These are phyloP conservation scores for Tulasnella sp. DNA, from an alignment of 768 basidiomycete genomes.

Conservation along the genomic window DNA sequence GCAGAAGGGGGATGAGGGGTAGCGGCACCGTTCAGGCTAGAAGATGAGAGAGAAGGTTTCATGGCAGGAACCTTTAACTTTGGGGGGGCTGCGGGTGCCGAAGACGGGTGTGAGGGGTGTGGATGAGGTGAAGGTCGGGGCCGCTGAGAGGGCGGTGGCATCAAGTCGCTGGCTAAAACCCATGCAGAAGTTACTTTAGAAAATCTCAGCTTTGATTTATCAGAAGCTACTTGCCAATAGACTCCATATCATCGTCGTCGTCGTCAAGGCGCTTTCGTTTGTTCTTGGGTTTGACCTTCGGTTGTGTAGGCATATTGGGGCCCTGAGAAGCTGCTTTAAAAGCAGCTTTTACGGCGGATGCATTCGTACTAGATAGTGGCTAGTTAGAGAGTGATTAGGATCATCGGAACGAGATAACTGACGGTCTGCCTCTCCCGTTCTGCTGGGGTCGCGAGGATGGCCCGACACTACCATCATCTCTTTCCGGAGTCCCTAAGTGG, in stretches of 20 bases:
- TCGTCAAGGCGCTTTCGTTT: slow-evolving; percentile 26
- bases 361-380: background rate
- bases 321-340: slow-evolving; percentile 9
- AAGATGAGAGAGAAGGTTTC: background rate
- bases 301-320: background rate
- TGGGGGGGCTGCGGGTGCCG: slow-evolving; percentile 18
- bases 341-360: slow-evolving; percentile 21
- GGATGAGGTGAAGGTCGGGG: slow-evolving; percentile 23
- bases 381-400: background rate
- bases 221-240: slow-evolving; percentile 22
- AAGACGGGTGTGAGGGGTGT: slow-evolving; percentile 15
- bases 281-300: slow-evolving; percentile 15
- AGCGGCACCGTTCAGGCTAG: background rate
- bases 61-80: slow-evolving; percentile 13
- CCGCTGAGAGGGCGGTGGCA: slow-evolving; percentile 27
- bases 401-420: background rate
- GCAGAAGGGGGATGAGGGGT: background rate
- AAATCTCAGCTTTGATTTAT: background rate
- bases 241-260: slow-evolving; percentile 23
- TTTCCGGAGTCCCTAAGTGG: slow-evolving; percentile 8
- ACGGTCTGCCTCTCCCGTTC: slow-evolving; percentile 15
- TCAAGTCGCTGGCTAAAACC: slow-evolving; percentile 17
- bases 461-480: background rate
- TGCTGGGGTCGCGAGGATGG: background rate
- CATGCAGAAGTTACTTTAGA: background rate